Evolutionary conservation across 177 flowering plant species (phyloP).

Genomic region (Vitis hybrid): DNA sequence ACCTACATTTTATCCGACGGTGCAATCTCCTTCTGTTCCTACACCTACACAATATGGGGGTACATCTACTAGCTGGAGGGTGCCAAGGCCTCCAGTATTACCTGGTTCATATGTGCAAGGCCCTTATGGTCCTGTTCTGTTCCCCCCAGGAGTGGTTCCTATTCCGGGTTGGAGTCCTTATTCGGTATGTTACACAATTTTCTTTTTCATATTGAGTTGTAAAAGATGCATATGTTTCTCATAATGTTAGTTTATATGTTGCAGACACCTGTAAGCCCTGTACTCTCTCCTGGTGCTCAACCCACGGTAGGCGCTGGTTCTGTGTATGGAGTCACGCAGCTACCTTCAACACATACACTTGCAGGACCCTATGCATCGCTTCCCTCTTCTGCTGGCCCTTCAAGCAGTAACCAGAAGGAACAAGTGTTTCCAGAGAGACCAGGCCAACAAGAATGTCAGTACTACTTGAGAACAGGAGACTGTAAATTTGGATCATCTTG

Average conservation of each 20-base stretch:
- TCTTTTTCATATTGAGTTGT: no score
- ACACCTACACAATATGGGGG: slow-evolving; percentile 63
- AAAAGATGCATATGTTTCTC: not conserved
- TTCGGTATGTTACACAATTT: slow-evolving; percentile 39
- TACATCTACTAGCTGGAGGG: slow-evolving; percentile 52
- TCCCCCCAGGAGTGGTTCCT: slow-evolving; percentile 73
- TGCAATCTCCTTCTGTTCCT: slow-evolving; percentile 81
- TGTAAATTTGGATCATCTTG: slow-evolving; percentile 85
- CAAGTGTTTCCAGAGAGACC: slow-evolving; percentile 77
- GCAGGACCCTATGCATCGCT: slow-evolving; percentile 38
- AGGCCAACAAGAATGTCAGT: slow-evolving; percentile 81
- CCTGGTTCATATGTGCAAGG: slow-evolving; percentile 80
- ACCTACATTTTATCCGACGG: slow-evolving; percentile 74
- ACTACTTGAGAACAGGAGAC: slow-evolving; percentile 81
- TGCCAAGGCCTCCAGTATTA: slow-evolving; percentile 66
- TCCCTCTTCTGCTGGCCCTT: slow-evolving; percentile 32
- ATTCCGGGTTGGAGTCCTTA: slow-evolving; percentile 72
- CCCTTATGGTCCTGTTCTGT: slow-evolving; percentile 66
- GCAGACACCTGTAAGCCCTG: slow-evolving; percentile 62
- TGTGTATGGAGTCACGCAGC: slow-evolving; percentile 44
- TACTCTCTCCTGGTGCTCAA: slow-evolving; percentile 52
- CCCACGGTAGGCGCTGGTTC: slow-evolving; percentile 45
- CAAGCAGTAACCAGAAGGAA: slow-evolving; percentile 42
- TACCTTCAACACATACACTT: slow-evolving; percentile 38
- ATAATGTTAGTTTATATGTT: slow-evolving; percentile 15